Conservation (phyloP, 2,329 filamentous ascomycete species). For the Diplodia corticola region DNA sequence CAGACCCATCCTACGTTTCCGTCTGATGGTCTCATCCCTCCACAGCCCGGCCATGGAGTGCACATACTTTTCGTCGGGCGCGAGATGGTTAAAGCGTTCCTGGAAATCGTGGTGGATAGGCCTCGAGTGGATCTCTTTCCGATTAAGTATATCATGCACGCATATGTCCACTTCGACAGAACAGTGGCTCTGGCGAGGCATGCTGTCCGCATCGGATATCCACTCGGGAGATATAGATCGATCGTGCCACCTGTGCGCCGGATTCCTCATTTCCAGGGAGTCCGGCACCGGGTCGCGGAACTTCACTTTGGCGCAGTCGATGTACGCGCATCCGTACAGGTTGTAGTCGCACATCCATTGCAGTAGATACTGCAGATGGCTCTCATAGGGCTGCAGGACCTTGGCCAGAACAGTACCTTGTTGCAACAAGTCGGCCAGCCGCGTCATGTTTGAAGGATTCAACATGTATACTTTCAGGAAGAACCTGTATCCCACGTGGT, state of each 20-base stretch:
- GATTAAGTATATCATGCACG: constrained; percentile 84
- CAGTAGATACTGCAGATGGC: constrained; percentile 84
- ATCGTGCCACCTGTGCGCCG: constrained; percentile 76
- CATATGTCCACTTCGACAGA: constrained; percentile 87
- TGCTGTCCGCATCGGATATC: constrained; percentile 61
- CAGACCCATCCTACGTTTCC: constrained; percentile 70
- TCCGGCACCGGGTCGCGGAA: constrained; percentile 78
- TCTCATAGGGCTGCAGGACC: constrained; percentile 88
- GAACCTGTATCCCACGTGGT: constrained; percentile 85
- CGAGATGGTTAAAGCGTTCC: constrained; percentile 66
- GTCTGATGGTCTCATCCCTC: constrained; percentile 81
- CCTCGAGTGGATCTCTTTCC: constrained; percentile 72
- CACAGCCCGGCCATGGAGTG: constrained; percentile 93
- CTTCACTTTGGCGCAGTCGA: constrained; percentile 67
- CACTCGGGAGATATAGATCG: constrained; percentile 62
- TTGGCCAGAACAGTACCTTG: constrained; percentile 85
- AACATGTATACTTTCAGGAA: constrained; percentile 95
- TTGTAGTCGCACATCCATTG: constrained; percentile 99
- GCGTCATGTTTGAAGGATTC: constrained; percentile 83
- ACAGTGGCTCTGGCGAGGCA: constrained; percentile 83
- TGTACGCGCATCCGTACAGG: constrained; percentile 87
- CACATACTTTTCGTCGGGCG: constrained; percentile 75
- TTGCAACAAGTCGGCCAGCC: constrained; percentile 80
- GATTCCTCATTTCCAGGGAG: constrained; percentile 61
- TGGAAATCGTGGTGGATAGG: constrained; percentile 83